Percentiles rank a stretch among this genome's conserved stretches.
phyloP scores from a whole-genome alignment of 371 early-diverging fungal species.

The Mucor saturninus region DNA sequence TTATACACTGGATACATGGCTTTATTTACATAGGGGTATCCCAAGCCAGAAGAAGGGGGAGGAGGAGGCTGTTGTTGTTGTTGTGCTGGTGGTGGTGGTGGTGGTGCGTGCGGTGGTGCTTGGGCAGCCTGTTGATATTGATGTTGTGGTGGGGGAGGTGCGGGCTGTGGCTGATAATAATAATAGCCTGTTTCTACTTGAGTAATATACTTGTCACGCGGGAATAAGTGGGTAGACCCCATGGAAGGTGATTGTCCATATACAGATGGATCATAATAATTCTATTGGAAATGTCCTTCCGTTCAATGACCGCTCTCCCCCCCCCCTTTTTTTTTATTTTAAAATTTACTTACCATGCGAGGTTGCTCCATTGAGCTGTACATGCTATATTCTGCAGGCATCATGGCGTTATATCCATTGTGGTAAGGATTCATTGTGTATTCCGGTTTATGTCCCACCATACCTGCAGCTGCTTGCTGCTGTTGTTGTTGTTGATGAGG shows the following conservation, averaged over 20 bases:
- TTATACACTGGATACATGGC: constrained; percentile 56
- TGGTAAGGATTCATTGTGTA: not conserved
- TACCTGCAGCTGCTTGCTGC: not conserved
- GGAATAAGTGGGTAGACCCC: constrained; percentile 5
- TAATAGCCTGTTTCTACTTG: constrained; percentile 2
- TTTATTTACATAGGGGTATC: constrained; percentile 77
- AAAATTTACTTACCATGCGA: constrained; percentile 35
- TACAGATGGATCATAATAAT: constrained; percentile 24
- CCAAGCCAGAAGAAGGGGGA: not conserved
- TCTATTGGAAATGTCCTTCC: constrained; percentile 6
- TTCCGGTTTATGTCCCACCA: not conserved
- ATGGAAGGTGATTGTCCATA: constrained; percentile 25
- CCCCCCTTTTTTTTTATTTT: too few species aligned
- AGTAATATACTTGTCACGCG: constrained; percentile 20
- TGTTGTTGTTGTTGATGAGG: constrained; percentile 9
- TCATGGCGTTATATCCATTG: not conserved
- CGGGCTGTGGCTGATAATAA: constrained; percentile 7
- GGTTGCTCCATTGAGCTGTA: constrained; percentile 15
- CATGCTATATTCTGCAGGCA: constrained; percentile 1
- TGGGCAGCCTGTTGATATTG: constrained; percentile 3
- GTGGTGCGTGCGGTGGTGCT: not conserved
- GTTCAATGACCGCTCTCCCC: too few species aligned
- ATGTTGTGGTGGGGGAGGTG: constrained; percentile 1
- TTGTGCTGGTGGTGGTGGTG: not conserved
- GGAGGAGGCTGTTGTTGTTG: constrained; percentile 52